Evolutionary conservation across 495 filamentous ascomycete species (phyloP), one percentile per base, ranked within the genome.

Genomic region (Emericellopsis terricola): DNA sequence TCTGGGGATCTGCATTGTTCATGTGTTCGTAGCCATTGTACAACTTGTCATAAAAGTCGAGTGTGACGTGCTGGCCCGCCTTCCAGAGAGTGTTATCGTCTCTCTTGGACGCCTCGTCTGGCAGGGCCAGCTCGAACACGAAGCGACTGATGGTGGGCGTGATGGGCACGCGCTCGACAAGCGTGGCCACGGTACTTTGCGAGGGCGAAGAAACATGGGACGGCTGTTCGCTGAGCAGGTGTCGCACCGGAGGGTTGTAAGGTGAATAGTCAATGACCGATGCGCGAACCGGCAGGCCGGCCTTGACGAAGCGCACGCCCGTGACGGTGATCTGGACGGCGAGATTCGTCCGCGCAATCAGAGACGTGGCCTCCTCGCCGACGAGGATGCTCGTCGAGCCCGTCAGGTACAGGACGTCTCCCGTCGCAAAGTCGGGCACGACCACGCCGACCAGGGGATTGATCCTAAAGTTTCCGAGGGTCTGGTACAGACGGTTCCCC

Each of bases 401-500:
- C 2, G 81, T 84, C 9, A 60, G 39, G 46, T 85, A 82, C 3
- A 87, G 55, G 26, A 77, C 69, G 43, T 79, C 61, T 2, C 74
- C 75, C 2, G 66, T 76, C 8, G 68, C 65, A 42, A 77, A 85
- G 44, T 83, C 71, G 1, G 81, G 76, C 21, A 89, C 61, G 13
- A 65, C 68, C 14, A 80, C 45, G 8, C 83, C 52, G 11, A 78
- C 68, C 29, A 52, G 48, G 13, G 78, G 79, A 24, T 67, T 75
- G n/a, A 56, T 57, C 19, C 62, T 52, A 5, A 87, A 53, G 43
- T 87, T 86, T 1, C 81, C 82, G 6, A 87, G 58, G 1, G 76
- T 77, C 51, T 91, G 82, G 40, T 89, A 89, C 1, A 87, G 57
- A 27, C 78, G 59, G 49, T 92, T 86, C 3, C 81, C 81, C 18